These are phyloP conservation scores for Ophiostoma tasmaniense DNA, from an alignment of 2,329 filamentous ascomycete genomes.

Conservation along the genomic window DNA sequence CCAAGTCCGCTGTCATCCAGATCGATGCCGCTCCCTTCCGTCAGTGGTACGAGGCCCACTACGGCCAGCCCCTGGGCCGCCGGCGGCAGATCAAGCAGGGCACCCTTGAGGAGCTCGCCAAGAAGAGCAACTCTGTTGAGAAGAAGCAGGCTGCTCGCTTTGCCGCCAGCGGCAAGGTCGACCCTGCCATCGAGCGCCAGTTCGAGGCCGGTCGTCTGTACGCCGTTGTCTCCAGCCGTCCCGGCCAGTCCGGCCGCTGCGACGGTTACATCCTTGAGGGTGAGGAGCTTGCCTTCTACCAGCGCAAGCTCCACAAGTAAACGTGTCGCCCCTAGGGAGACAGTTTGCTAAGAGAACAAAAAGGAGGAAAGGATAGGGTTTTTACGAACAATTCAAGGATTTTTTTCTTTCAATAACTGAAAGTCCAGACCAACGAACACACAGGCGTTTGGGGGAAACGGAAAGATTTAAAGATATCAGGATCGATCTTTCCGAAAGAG, in stretches of 20 bases:
- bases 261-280: slow-evolving; percentile 99
- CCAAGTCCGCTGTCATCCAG: slow-evolving; percentile 97
- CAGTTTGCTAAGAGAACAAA: not conserved
- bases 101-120: slow-evolving; percentile 55
- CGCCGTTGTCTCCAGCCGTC: slow-evolving; percentile 85
- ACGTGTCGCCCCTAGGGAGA: slow-evolving; percentile 23
- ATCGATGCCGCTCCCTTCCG: slow-evolving; percentile 97
- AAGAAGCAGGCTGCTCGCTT: slow-evolving; percentile 91
- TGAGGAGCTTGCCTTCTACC: slow-evolving; percentile 99
- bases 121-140: slow-evolving; percentile 94
- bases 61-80: slow-evolving; percentile 82
- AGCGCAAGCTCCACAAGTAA: slow-evolving; percentile 99
- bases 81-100: slow-evolving; percentile 79
- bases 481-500: slow-evolving; percentile 4
- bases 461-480: not conserved
- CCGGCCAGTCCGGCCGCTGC: slow-evolving; percentile 91
- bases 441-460: slow-evolving; percentile 15
- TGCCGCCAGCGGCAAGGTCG: slow-evolving; percentile 83
- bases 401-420: slow-evolving; percentile 7
- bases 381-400: slow-evolving; percentile 8
- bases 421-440: slow-evolving; percentile 10
- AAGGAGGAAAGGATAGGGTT: slow-evolving; percentile 6
- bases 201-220: slow-evolving; percentile 98
- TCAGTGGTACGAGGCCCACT: slow-evolving; percentile 99
- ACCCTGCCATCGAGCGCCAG: slow-evolving; percentile 87